Evolutionary conservation across 768 basidiomycete genomes (phyloP), one percentile per base, ranked within the genome.

Genomic region (Hygrocybe coccinea): DNA sequence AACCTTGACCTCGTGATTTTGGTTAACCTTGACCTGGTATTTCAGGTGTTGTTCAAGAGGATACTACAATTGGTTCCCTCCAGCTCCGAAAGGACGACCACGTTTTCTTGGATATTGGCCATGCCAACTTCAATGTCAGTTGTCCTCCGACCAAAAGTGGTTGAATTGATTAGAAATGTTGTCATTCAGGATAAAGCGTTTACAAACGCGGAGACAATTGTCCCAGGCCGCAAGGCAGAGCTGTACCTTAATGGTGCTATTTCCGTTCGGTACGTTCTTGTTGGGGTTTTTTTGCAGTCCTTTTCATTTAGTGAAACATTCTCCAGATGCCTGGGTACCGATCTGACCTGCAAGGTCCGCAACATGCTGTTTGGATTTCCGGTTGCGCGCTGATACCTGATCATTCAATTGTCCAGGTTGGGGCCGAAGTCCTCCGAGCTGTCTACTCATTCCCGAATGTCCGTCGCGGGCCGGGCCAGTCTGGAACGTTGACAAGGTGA

Each of bases 391-490:
- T 33, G 29, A 12, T 6, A 37, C 21, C 12, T 10, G 45, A 35
- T 14, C 3, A 33, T 41, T 54, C 15, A 51, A 29, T 4, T 8
- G 29, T 29, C 29, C 38, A 85, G 79, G 76, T 85, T 52, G 71
- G 87, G 59, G 71, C 75, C 21, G 78, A 85, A 61, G 79, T 83
- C 14, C 69, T 91, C n/a, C 82, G 82, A 17, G 84, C 79, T 3
- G 71, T 91, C 21, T 84, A 84, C 57, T 76, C 76, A 35, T 75
- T 80, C 41, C 70, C 77, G 22, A 82, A 82, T 49, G 59, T 91
- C 44, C 74, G 78, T 35, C 84, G 87, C 46, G 87, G 82, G 3
- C 87, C 86, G 1, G 85, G 84, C 1, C 74, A 78, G 46, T 88
- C 86, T 5, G 90, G 90, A 0, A 60, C 54, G 11, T 79, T 92